phyloP scores from a whole-genome alignment of 1,284 basidiomycete species.

The Austropuccinia psidii region DNA sequence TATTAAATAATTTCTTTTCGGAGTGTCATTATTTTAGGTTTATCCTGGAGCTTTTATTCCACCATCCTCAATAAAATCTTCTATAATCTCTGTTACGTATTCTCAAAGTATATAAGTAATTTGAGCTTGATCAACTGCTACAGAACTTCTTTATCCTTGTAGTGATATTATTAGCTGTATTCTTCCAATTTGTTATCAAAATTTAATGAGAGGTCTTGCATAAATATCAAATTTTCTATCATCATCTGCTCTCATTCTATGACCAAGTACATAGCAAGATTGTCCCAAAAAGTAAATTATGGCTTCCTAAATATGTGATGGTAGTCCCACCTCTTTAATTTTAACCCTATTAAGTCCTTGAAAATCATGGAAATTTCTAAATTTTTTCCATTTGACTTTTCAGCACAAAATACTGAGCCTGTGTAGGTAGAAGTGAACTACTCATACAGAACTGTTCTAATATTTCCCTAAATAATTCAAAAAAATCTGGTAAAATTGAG shows the following conservation, averaged over 20 bases:
- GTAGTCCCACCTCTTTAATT: not conserved
- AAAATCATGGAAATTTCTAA: too few species aligned
- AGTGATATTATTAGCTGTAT: not conserved
- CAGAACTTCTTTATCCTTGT: not conserved
- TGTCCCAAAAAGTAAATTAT: too few species aligned
- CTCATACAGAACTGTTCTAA: not conserved
- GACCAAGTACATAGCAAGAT: not conserved
- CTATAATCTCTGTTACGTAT: not conserved
- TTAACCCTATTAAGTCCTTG: not conserved
- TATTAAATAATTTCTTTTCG: not conserved
- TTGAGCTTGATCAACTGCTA: too few species aligned
- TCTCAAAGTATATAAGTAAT: too few species aligned
- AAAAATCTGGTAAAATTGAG: not conserved
- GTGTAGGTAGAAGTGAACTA: not conserved
- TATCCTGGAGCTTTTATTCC: not conserved
- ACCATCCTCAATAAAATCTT: not conserved
- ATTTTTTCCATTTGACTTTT: not conserved
- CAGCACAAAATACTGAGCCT: not conserved
- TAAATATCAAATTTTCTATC: not conserved
- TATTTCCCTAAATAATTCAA: not conserved
- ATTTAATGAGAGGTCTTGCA: not conserved
- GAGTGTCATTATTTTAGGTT: not conserved
- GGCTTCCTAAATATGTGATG: too few species aligned
- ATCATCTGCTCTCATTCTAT: constrained; percentile 13
- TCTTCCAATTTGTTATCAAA: not conserved